Conservation (phyloP, 805 yeast species). For the Metschnikowia borealis region DNA sequence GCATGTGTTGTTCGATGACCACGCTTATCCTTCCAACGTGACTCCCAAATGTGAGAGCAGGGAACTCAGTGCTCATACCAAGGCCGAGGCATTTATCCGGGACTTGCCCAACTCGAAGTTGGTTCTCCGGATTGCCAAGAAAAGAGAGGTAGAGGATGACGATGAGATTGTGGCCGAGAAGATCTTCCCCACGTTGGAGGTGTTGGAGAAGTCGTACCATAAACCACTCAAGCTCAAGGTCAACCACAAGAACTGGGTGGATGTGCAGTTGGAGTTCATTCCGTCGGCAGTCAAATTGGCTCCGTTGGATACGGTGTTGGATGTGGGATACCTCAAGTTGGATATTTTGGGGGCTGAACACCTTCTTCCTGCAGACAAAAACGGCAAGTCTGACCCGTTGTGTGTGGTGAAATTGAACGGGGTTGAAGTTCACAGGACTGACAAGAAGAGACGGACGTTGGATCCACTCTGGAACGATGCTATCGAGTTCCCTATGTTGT, state of each 20-base stretch:
- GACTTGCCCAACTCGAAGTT: slow-evolving; percentile 61
- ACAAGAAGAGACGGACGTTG: slow-evolving; percentile 59
- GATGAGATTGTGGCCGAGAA: slow-evolving; percentile 52
- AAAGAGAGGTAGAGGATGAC: slow-evolving; percentile 41
- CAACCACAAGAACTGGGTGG: slow-evolving; percentile 35
- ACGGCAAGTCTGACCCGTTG: slow-evolving; percentile 77
- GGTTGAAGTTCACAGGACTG: slow-evolving; percentile 51
- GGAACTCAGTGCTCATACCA: slow-evolving; percentile 39
- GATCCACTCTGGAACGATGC: slow-evolving; percentile 77
- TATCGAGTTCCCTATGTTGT: slow-evolving; percentile 54
- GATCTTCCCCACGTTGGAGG: slow-evolving; percentile 46
- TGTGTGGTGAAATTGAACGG: slow-evolving; percentile 52
- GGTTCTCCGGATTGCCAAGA: slow-evolving; percentile 55
- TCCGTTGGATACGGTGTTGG: slow-evolving; percentile 57
- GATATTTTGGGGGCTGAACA: slow-evolving; percentile 54
- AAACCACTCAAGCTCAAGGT: slow-evolving; percentile 46
- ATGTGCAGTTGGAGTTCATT: slow-evolving; percentile 52
- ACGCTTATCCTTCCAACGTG: slow-evolving; percentile 53
- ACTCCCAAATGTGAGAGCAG: slow-evolving; percentile 48
- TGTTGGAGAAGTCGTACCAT: slow-evolving; percentile 48
- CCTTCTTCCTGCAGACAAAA: slow-evolving; percentile 58
- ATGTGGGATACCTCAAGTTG: slow-evolving; percentile 61
- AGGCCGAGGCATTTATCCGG: slow-evolving; percentile 61
- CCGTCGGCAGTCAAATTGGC: slow-evolving; percentile 56
- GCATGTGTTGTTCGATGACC: slow-evolving; percentile 64